Base-by-base conservation (phyloP, 1,284 basidiomycete species). In the Heterobasidion irregulare region DNA sequence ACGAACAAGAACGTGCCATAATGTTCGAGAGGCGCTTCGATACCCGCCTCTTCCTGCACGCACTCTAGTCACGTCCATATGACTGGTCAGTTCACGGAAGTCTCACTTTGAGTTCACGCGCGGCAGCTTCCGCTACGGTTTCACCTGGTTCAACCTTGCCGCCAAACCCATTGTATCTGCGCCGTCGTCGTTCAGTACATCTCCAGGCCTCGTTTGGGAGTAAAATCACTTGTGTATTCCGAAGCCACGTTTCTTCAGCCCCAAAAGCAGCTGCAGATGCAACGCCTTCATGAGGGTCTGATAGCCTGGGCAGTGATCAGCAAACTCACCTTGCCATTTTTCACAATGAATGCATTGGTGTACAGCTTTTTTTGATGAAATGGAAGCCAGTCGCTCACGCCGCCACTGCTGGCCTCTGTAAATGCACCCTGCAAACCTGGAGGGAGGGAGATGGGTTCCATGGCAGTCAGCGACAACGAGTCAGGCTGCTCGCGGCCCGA, bases 1-100 rank as follows among this genome's bases (percentile, higher is more conserved):
- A 80, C 67, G 65, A 89, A 90, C 55, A 89, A 70, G 15, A 89
- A 66, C 2, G 73, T 78, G 6, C 86, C 87, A 48, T 73, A 77
- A 54, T 82, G 78, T 53, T 72, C 66, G 10, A 90, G 72, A 2
- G 76, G 70, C 0, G 86, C 82, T 13, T 70, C 72, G 46, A 92
- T 81, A 0, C 89, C 85, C 5, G 87, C 79, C 70, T 92, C 89
- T 74, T 93, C 89, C 89, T 92, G 16, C 19, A 54, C 46, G 53
- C 8, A 19, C 52, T 19, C 18, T 45, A 35, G n/a, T 46, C n/a
- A 18, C 47, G 49, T 26, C 12, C 9, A 51, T 26, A 41, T 15
- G 45, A 41, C 46, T 33, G 18, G 7, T 3, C 48, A 7, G 4
- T 26, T 26, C 26, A 26, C 26, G 26, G 4, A n/a, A 32, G 44